Evolutionary conservation across 352 stramenopile genomes (phyloP), one percentile per base, ranked within the genome.

Genomic region (Phytophthora constricta): DNA sequence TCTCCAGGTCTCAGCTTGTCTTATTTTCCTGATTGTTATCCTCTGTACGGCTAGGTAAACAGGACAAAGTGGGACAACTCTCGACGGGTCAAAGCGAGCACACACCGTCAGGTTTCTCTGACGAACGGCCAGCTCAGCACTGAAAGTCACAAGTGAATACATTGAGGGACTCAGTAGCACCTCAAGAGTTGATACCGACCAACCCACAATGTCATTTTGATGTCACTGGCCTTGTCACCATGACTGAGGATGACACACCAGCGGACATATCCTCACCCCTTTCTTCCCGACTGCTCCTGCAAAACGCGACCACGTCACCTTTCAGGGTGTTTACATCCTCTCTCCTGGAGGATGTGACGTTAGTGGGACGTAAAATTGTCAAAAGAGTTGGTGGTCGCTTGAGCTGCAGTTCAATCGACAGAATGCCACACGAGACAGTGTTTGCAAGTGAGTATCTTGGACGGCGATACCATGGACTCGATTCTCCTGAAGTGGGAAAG

Each of bases 161-260:
- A 86, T 37, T 9, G 74, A 79, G 13, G 59, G 68, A 20, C 77
- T 48, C 74, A 83, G 65, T 83, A 86, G 58, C 74, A 79, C 2
- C 74, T 72, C 27, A 65, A 47, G 0, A 77, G 54, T 69, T 80
- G 28, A 3, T n/a, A 19, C 2, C 5, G 27, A 17, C 13, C 23
- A 22, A 7, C 42, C 20, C n/a, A 48, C 34, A 17, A 17, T n/a
- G 26, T 31, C 45, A 34, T 47, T 13, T 13, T 37, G 7, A 7
- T 37, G 31, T 37, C 13, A 37, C 7, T 37, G 13, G 5, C n/a
- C 34, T 19, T 3, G n/a, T 42, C 4, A 3, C n/a, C n/a, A n/a
- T 10, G 34, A 64, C 50, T 17, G 58, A 48, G 13, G 58, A 58
- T 64, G 58, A 60, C 14, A 62, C n/a, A n/a, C n/a, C n/a, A n/a